phyloP scores from a whole-genome alignment of 163 green algal species.

The Volvox carteri region DNA sequence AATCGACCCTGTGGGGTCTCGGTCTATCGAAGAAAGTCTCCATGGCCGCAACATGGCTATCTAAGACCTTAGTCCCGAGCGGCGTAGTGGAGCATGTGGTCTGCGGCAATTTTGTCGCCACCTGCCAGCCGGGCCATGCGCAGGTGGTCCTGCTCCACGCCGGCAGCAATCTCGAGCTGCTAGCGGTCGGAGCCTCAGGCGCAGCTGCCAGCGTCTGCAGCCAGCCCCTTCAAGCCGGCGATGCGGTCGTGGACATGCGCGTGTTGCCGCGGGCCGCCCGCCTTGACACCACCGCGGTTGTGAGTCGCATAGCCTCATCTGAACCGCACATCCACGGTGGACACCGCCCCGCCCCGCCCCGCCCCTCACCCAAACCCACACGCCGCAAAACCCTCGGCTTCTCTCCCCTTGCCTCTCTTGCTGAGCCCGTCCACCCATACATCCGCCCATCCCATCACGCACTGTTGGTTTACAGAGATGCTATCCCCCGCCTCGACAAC shows the following conservation, averaged over 20 bases:
- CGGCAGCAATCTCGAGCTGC: slow-evolving; percentile 20
- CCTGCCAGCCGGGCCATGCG: background rate
- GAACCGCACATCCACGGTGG: too few species aligned
- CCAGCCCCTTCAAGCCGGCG: slow-evolving; percentile 10
- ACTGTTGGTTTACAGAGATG: too few species aligned
- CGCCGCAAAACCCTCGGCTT: too few species aligned
- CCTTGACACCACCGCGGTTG: too few species aligned
- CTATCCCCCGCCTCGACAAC: too few species aligned
- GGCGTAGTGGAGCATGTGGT: slow-evolving; percentile 40
- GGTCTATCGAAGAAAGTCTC: background rate
- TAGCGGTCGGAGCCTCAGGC: slow-evolving; percentile 29
- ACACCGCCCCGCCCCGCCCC: too few species aligned
- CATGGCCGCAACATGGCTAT: slow-evolving; percentile 45
- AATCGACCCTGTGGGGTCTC: background rate
- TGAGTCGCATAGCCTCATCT: too few species aligned
- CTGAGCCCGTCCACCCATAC: too few species aligned
- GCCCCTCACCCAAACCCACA: too few species aligned
- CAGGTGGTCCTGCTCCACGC: slow-evolving; percentile 31
- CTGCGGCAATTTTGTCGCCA: slow-evolving; percentile 23
- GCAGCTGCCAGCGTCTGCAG: slow-evolving; percentile 27
- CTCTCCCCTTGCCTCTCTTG: too few species aligned
- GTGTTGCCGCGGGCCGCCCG: background rate
- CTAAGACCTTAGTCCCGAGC: slow-evolving; percentile 35
- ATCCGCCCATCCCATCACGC: too few species aligned
- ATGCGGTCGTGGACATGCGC: slow-evolving; percentile 14